phyloP scores from a whole-genome alignment of 2,329 filamentous ascomycete genomes.

The Monilinia fructigena region DNA sequence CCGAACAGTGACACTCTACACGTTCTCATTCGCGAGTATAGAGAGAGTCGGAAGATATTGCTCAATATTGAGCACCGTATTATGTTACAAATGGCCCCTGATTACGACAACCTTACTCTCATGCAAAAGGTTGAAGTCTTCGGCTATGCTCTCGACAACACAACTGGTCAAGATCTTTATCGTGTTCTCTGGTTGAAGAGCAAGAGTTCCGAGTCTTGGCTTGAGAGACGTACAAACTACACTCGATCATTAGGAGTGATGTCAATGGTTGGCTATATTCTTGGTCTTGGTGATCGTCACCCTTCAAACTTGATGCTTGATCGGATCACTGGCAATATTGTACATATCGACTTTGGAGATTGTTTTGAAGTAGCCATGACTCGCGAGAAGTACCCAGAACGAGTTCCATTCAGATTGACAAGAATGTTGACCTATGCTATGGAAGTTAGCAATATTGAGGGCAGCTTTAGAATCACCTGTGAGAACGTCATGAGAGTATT shows the following conservation, averaged over 20 bases:
- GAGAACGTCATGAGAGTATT: slow-evolving; percentile 98
- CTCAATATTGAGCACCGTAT: slow-evolving; percentile 99
- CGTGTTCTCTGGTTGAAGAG: slow-evolving; percentile 98
- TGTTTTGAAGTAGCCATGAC: slow-evolving; percentile 99
- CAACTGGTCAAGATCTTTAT: slow-evolving; percentile 96
- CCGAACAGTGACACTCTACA: slow-evolving; percentile 97
- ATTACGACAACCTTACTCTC: slow-evolving; percentile 96
- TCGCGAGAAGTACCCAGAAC: slow-evolving; percentile 96
- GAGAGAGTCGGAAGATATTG: slow-evolving; percentile 93
- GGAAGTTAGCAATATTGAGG: slow-evolving; percentile 99
- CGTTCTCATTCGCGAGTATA: slow-evolving; percentile 94
- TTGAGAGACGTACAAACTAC: slow-evolving; percentile 97
- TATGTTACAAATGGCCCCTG: slow-evolving; percentile 99
- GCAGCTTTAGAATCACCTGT: slow-evolving; percentile 95
- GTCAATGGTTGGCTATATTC: slow-evolving; percentile 99
- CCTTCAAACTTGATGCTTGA: slow-evolving; percentile 98
- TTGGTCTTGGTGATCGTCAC: slow-evolving; percentile 93
- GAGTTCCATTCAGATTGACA: slow-evolving; percentile 95
- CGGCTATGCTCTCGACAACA: slow-evolving; percentile 98
- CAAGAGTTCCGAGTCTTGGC: slow-evolving; percentile 96
- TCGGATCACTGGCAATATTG: slow-evolving; percentile 90
- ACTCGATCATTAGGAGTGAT: slow-evolving; percentile 96
- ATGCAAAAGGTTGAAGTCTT: slow-evolving; percentile 99
- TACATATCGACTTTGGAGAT: slow-evolving; percentile 99
- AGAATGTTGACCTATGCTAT: slow-evolving; percentile 99